Evolutionary conservation across 2,329 filamentous ascomycete genomes (phyloP).

Genomic region (Venturia carpophila): DNA sequence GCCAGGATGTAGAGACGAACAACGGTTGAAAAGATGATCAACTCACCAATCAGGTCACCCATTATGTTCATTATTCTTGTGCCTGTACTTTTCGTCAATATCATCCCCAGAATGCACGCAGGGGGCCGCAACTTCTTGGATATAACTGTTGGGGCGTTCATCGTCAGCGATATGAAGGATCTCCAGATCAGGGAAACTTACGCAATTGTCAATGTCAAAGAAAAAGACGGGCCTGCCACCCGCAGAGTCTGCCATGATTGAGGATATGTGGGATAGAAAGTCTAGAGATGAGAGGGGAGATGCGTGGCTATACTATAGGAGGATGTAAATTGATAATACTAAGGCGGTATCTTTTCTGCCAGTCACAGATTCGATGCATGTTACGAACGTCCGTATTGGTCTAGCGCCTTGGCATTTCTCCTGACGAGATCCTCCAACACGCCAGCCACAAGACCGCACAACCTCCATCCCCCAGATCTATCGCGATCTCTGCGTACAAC

Average conservation of each 20-base stretch:
- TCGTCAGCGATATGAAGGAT: neutral
- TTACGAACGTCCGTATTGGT: neutral
- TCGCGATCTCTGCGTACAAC: slow-evolving; percentile 9
- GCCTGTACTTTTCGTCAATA: slow-evolving; percentile 33
- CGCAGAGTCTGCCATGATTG: slow-evolving; percentile 25
- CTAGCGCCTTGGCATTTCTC: neutral
- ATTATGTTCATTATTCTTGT: slow-evolving; percentile 82
- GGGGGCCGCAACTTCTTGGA: slow-evolving; percentile 58
- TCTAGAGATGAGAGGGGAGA: neutral
- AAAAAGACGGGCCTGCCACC: slow-evolving; percentile 48
- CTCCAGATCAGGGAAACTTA: slow-evolving; percentile 34
- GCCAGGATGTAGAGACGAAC: neutral
- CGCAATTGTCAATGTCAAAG: slow-evolving; percentile 98
- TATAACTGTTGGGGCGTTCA: slow-evolving; percentile 53
- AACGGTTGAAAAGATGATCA: neutral
- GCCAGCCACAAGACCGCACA: neutral
- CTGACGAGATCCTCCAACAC: neutral
- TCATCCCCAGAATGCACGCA: neutral
- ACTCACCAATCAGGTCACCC: slow-evolving; percentile 63
- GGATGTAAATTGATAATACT: neutral
- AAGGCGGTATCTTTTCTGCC: neutral
- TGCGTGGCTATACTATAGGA: neutral
- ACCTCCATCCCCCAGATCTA: neutral
- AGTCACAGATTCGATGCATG: neutral
- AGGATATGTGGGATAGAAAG: neutral